phyloP scores from a whole-genome alignment of 371 early-diverging fungal species.

The Massospora cicadina region DNA sequence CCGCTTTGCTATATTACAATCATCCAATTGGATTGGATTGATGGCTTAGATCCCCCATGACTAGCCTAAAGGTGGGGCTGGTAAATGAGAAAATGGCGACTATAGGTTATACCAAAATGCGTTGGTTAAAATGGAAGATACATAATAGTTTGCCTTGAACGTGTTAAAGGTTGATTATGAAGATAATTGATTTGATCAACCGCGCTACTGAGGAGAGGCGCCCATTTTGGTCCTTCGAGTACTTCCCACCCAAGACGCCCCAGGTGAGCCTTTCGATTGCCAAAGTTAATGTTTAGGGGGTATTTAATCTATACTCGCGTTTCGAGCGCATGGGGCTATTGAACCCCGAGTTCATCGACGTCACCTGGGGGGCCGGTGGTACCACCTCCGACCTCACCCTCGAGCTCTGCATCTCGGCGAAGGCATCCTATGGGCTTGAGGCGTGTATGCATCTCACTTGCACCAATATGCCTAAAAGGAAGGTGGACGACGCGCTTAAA shows the following conservation, averaged over 20 bases:
- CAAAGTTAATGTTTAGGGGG: constrained; percentile 26
- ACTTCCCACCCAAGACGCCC: constrained; percentile 83
- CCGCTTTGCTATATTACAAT: too few species aligned
- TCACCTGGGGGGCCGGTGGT: constrained; percentile 91
- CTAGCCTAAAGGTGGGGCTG: too few species aligned
- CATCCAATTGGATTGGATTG: too few species aligned
- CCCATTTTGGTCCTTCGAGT: constrained; percentile 75
- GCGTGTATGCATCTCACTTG: constrained; percentile 87
- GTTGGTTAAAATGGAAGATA: too few species aligned
- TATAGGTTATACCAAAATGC: too few species aligned
- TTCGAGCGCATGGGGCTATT: constrained; percentile 75
- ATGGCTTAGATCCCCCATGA: too few species aligned
- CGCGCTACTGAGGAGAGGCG: constrained; percentile 32
- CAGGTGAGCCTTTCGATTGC: constrained; percentile 16
- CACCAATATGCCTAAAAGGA: constrained; percentile 73
- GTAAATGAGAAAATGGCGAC: too few species aligned
- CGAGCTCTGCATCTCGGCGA: constrained; percentile 66
- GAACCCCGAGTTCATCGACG: constrained; percentile 83
- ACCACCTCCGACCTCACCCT: constrained; percentile 60
- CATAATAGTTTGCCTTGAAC: too few species aligned
- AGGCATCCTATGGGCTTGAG: constrained; percentile 73
- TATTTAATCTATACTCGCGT: constrained; percentile 75
- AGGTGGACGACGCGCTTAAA: constrained; percentile 54
- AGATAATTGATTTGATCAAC: constrained; percentile 43
- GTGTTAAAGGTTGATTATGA: too few species aligned